Conservation (phyloP, 2,329 filamentous ascomycete genomes). For the Fusarium guadeloupense region DNA sequence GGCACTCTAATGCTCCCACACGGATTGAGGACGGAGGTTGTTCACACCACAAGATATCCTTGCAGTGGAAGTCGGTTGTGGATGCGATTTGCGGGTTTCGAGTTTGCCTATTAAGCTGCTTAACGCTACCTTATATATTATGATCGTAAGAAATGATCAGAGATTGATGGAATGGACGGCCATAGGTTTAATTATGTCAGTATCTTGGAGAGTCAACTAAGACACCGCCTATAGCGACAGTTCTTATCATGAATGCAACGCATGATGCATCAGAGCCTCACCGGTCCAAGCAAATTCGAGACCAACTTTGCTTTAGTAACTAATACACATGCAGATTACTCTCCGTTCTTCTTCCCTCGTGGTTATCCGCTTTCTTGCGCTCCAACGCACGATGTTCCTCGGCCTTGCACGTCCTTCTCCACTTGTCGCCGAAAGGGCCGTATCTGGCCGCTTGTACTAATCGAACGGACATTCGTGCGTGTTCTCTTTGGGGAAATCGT, state of each 20-base stretch:
- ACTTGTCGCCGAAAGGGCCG: constrained; percentile 28
- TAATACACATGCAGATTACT: constrained; percentile 4
- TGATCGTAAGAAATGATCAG: neutral
- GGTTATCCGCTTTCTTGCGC: constrained; percentile 4
- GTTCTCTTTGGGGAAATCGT: neutral
- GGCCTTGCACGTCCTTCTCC: constrained; percentile 24
- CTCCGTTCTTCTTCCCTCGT: constrained; percentile 12
- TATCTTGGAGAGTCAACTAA: neutral
- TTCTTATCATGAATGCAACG: constrained; percentile 19
- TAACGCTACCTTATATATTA: no score
- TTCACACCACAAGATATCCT: constrained; percentile 28
- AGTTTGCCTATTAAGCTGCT: neutral
- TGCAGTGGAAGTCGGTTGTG: constrained; percentile 32
- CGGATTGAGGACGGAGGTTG: constrained; percentile 16
- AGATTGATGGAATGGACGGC: neutral
- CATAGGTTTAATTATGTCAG: no score
- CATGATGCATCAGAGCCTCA: constrained; percentile 22
- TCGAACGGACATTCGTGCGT: constrained; percentile 17
- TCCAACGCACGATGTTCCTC: neutral
- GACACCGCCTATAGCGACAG: constrained; percentile 7
- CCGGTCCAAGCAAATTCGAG: constrained; percentile 4
- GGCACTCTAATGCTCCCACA: constrained; percentile 22
- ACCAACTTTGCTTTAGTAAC: constrained; percentile 4
- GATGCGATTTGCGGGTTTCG: constrained; percentile 27
- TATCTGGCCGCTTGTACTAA: constrained; percentile 29